A percentile compares a stretch with the other conserved stretches of the same genome.
Evolutionary conservation across 2,329 filamentous ascomycete species (phyloP).

Genomic region (Ophiostoma sp.): DNA sequence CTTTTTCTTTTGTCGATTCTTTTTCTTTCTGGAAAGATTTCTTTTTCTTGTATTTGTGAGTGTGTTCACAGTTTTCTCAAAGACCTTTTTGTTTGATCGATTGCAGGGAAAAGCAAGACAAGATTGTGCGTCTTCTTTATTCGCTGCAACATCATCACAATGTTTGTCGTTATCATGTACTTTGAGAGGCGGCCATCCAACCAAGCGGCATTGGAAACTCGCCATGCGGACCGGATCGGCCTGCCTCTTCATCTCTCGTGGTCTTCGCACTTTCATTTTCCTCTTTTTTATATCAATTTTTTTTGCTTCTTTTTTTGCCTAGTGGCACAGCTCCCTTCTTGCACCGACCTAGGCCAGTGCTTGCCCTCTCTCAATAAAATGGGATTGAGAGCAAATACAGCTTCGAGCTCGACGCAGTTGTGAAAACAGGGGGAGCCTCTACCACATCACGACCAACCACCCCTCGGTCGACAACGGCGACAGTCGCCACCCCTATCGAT

Average conservation of each 20-base stretch:
- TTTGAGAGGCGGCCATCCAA: background rate
- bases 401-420: background rate
- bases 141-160: background rate
- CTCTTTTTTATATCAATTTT: background rate
- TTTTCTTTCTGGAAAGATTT: conserved; percentile 12
- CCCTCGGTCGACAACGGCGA: background rate
- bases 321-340: conserved; percentile 13
- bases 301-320: background rate
- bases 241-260: background rate
- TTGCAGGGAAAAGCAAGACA: conserved; percentile 4
- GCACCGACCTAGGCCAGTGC: background rate
- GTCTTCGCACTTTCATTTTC: background rate
- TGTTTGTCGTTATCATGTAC: background rate
- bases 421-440: conserved; percentile 4
- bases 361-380: conserved; percentile 8
- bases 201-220: conserved; percentile 16
- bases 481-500: background rate
- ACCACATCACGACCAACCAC: background rate
- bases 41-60: conserved; percentile 1
- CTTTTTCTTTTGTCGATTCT: background rate
- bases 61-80: conserved; percentile 13
- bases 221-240: background rate
- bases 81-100: background rate
- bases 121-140: background rate
- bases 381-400: background rate